Evolutionary conservation across 768 basidiomycete genomes (phyloP), one percentile per base, ranked within the genome.

Genomic region (Pisolithus microcarpus): DNA sequence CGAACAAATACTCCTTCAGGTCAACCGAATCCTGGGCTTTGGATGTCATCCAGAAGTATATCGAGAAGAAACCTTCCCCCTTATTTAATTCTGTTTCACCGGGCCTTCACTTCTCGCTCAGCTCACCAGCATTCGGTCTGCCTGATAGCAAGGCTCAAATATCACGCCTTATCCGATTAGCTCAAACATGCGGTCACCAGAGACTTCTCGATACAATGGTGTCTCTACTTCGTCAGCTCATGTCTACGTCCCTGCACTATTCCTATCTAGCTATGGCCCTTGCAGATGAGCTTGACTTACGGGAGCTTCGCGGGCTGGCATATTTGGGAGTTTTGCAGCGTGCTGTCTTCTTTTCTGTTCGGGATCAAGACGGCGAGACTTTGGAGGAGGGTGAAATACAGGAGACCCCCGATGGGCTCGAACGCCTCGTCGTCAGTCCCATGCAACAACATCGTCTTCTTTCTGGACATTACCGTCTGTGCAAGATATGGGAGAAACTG

Each of bases 281-380:
- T 21, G 79, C 83, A 3, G 85, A 88, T 58, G 85, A 88, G 52
- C 73, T 87, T 26, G 68, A 81, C 57, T 69, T 88, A 46, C 72
- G 77, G 36, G 66, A 71, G 1, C 69, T 88, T 38, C 74, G 79
- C 36, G 85, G 86, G 28, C 70, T 75, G 1, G 84, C 83, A 38
- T 88, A 87, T 65, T 71, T 85, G 49, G 82, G 84, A 63, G 80
- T 86, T n/a, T 80, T 87, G 77, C 81, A 81, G 58, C 82, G 78
- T 56, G 76, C 75, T 1, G 65, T 70, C 44, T 69, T 59, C 56
- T 61, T 57, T 47, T 58, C 57, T 48, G 55, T 42, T 26, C 49
- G 47, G 36, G 52, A 52, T 42, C 52, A 53, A 24, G 43, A 37
- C 21, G 55, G 50, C 28, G 44, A 61, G 47, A n/a, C 51, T 38